Evolutionary conservation across 768 basidiomycete genomes (phyloP).

Genomic region (Multifurca ochricompacta): DNA sequence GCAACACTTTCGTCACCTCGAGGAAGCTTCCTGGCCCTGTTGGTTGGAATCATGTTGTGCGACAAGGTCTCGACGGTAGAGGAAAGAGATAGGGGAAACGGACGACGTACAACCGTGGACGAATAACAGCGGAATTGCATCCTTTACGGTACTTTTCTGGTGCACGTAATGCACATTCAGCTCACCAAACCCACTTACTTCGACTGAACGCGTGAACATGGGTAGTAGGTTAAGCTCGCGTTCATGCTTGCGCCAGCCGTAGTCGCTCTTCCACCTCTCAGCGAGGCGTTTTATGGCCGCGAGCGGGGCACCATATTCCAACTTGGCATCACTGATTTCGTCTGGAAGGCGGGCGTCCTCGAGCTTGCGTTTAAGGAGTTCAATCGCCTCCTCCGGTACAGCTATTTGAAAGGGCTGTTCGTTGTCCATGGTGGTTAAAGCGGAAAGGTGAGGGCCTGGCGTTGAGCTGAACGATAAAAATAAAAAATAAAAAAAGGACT

Average conservation of each 20-base stretch:
- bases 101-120: slow-evolving; percentile 22
- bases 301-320: slow-evolving; percentile 40
- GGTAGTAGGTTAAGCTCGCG: slow-evolving; percentile 27
- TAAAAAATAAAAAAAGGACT: too few species aligned
- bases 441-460: too few species aligned
- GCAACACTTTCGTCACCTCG: slow-evolving; percentile 51
- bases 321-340: slow-evolving; percentile 43
- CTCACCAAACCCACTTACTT: slow-evolving; percentile 27
- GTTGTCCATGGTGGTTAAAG: neutral
- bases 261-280: slow-evolving; percentile 25
- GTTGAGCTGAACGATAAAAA: too few species aligned
- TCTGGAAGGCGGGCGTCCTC: slow-evolving; percentile 43
- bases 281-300: slow-evolving; percentile 24
- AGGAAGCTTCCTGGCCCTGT: slow-evolving; percentile 57
- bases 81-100: neutral
- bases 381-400: slow-evolving; percentile 36
- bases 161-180: slow-evolving; percentile 32
- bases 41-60: neutral
- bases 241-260: slow-evolving; percentile 28
- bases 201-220: slow-evolving; percentile 29
- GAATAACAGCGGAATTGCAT: slow-evolving; percentile 25
- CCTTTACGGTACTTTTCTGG: slow-evolving; percentile 21
- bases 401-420: slow-evolving; percentile 31
- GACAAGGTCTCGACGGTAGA: neutral
- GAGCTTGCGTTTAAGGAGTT: slow-evolving; percentile 38